Conservation (phyloP, 2,329 filamentous ascomycete species). For the Talaromyces funiculosus region DNA sequence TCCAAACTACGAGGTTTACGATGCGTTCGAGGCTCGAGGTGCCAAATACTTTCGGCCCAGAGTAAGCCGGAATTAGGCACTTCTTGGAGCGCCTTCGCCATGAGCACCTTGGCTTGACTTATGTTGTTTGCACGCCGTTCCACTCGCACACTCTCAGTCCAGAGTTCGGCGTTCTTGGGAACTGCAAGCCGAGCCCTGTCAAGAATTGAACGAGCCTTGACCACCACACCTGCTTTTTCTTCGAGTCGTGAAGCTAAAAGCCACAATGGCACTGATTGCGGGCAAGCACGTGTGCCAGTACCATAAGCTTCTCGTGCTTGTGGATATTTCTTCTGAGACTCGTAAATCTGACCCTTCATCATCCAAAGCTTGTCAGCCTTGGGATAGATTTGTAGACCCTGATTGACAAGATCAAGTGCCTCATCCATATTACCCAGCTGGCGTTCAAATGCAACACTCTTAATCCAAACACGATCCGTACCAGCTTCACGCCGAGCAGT, state of each 20-base stretch:
- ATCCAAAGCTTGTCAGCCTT: constrained; percentile 88
- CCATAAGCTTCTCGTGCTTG: constrained; percentile 87
- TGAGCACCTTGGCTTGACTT: constrained; percentile 78
- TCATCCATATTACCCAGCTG: constrained; percentile 72
- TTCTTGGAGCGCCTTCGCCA: constrained; percentile 90
- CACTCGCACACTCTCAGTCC: constrained; percentile 89
- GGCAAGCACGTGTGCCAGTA: constrained; percentile 79
- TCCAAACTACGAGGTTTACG: constrained; percentile 86
- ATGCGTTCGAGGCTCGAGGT: constrained; percentile 85
- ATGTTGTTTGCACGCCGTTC: constrained; percentile 82
- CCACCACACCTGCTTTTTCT: constrained; percentile 72
- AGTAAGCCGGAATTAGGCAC: constrained; percentile 80
- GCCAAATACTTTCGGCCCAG: constrained; percentile 93
- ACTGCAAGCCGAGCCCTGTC: constrained; percentile 84
- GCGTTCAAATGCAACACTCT: constrained; percentile 87
- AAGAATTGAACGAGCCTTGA: constrained; percentile 90
- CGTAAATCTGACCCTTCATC: constrained; percentile 98
- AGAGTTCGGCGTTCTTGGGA: constrained; percentile 76
- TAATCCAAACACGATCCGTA: constrained; percentile 96
- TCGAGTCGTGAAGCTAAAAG: constrained; percentile 83
- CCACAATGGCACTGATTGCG: constrained; percentile 81
- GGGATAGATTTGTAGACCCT: constrained; percentile 82
- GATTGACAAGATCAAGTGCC: constrained; percentile 79
- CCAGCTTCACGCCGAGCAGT: constrained; percentile 82
- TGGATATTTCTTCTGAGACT: constrained; percentile 68